These are phyloP conservation scores for Gamsiella multidivaricata DNA, from an alignment of 192 early-diverging fungal genomes.

Conservation along the genomic window DNA sequence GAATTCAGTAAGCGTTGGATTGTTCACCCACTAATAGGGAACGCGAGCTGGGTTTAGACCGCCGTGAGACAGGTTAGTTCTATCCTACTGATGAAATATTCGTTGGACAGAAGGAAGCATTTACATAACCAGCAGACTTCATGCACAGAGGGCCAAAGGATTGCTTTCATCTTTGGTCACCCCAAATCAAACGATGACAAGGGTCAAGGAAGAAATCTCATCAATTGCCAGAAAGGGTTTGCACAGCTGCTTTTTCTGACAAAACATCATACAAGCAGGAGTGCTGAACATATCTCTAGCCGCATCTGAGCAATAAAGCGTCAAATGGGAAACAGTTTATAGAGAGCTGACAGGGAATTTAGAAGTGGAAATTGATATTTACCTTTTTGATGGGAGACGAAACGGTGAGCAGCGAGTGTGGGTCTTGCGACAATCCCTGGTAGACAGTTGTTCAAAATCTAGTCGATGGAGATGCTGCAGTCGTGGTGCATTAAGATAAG, in stretches of 20 bases:
- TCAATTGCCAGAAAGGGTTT: constrained; percentile 27
- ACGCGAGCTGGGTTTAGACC: too few relatives aligned
- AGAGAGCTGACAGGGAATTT: constrained; percentile 19
- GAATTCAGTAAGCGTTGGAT: constrained; percentile 87
- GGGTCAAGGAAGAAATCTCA: constrained; percentile 25
- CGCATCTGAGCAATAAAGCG: constrained; percentile 17
- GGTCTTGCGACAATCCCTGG: too few relatives aligned
- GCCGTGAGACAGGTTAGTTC: too few relatives aligned
- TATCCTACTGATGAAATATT: too few relatives aligned
- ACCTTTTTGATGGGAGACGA: constrained; percentile 17
- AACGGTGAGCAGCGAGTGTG: background rate
- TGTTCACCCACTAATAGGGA: too few relatives aligned
- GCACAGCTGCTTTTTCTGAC: constrained; percentile 28
- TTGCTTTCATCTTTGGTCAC: constrained; percentile 21
- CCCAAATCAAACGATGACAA: constrained; percentile 33
- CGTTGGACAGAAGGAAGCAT: constrained; percentile 19
- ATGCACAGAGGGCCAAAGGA: constrained; percentile 19
- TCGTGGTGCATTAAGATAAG: too few relatives aligned
- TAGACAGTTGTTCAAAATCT: too few relatives aligned
- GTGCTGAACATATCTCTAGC: constrained; percentile 27
- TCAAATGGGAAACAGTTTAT: constrained; percentile 24
- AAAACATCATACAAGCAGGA: constrained; percentile 27
- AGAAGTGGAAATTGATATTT: constrained; percentile 15
- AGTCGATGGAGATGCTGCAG: too few relatives aligned
- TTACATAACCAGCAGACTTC: constrained; percentile 20